These are phyloP conservation scores for Brassica rapa DNA, from an alignment of 345 rosid species.

Conservation along the genomic window DNA sequence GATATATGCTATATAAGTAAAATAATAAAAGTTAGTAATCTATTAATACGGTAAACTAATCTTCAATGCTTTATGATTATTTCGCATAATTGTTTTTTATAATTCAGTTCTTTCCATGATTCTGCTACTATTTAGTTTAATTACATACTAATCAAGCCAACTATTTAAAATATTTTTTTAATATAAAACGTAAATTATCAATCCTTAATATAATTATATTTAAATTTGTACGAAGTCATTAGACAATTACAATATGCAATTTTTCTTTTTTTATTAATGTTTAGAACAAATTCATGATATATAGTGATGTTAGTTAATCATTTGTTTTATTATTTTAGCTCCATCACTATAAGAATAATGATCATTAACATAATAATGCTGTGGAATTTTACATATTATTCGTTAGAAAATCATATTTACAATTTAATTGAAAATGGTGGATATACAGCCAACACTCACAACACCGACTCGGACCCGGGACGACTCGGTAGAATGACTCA, in stretches of 20 bases:
- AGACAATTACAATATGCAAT: background rate
- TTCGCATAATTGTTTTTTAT: background rate
- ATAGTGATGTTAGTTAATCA: background rate
- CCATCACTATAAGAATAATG: background rate
- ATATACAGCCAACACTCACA: conserved; percentile 19
- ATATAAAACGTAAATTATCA: background rate
- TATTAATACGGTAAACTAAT: background rate
- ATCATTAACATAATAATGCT: background rate
- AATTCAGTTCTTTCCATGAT: background rate
- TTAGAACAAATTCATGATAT: background rate
- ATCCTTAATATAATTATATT: background rate
- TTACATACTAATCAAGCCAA: background rate
- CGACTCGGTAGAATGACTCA: conserved; percentile 56
- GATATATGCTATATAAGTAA: background rate
- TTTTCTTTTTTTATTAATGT: background rate
- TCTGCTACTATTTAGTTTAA: background rate
- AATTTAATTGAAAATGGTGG: conserved; percentile 16
- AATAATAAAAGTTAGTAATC: background rate
- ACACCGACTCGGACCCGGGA: conserved; percentile 43
- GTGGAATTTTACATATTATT: background rate
- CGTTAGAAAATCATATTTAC: conserved; percentile 23
- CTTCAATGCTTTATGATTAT: background rate
- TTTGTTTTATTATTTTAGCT: background rate
- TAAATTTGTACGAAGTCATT: background rate
- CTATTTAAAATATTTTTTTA: background rate